Evolutionary conservation across 23 red algal species (phyloP).

Genomic region (Gracilaria domingensis): DNA sequence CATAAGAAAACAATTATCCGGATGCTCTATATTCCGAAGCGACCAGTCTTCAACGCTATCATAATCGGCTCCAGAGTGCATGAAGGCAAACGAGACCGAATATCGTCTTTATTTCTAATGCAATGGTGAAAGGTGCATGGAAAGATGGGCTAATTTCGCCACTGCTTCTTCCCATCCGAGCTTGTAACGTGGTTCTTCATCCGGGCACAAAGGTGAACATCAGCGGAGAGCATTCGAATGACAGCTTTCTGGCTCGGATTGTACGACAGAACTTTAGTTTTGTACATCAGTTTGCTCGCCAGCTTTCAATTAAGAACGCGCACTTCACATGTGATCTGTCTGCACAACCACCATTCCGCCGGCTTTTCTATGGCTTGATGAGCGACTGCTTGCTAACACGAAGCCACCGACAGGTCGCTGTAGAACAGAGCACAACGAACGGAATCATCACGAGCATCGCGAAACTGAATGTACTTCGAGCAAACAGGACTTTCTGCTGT

Average conservation of each 20-base stretch:
- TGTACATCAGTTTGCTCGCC: constrained; percentile 42
- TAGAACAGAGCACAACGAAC: constrained; percentile 22
- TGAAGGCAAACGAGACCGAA: constrained; percentile 30
- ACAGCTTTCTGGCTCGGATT: constrained; percentile 2
- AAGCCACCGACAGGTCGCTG: constrained; percentile 85
- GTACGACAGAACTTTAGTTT: constrained; percentile 7
- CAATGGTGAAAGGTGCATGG: constrained; percentile 84
- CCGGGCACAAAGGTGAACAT: constrained; percentile 22
- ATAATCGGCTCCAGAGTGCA: constrained; percentile 62
- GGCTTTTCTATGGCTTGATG: constrained; percentile 60
- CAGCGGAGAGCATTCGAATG: constrained; percentile 31
- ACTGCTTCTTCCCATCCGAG: background rate
- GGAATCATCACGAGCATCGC: constrained; percentile 49
- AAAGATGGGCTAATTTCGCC: constrained; percentile 64
- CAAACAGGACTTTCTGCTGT: constrained; percentile 70
- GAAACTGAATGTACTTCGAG: constrained; percentile 82
- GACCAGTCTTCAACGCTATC: constrained; percentile 72
- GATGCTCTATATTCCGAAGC: constrained; percentile 31
- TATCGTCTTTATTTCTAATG: constrained; percentile 41
- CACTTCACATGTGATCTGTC: constrained; percentile 38
- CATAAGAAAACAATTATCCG: constrained; percentile 80
- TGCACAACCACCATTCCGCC: constrained; percentile 25
- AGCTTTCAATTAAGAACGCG: constrained; percentile 33
- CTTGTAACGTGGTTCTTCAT: background rate
- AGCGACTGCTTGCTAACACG: constrained; percentile 72